Conservation (phyloP, 164 flowering plant genomes). For the Echeveria elegans region DNA sequence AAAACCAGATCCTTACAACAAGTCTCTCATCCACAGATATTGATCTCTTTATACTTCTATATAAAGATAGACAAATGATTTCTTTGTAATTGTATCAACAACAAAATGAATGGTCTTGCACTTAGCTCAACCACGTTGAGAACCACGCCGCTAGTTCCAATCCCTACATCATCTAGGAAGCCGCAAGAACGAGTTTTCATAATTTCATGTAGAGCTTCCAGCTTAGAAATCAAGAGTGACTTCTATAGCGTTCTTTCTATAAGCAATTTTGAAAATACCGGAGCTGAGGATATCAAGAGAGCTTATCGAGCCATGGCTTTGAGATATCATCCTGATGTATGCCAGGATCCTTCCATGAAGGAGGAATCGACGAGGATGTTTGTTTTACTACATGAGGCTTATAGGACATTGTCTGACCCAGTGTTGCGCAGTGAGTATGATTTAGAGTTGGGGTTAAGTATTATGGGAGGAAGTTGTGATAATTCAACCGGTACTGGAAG, state of each 20-base stretch:
- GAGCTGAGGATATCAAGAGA: conserved; percentile 14
- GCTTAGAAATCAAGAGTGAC: neutral
- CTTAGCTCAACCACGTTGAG: neutral
- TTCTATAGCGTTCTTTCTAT: conserved; percentile 17
- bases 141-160: neutral
- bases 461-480: neutral
- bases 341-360: conserved; percentile 12
- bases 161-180: neutral
- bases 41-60: neutral
- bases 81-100: neutral
- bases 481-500: neutral
- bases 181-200: neutral
- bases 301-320: conserved; percentile 19
- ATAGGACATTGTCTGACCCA: conserved; percentile 17
- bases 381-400: conserved; percentile 14
- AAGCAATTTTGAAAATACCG: neutral
- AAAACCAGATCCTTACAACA: neutral
- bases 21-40: neutral
- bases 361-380: conserved; percentile 17
- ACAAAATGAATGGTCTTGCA: neutral
- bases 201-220: conserved; percentile 13
- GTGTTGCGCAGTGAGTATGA: conserved; percentile 13
- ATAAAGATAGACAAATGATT: neutral
- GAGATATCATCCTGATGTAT: conserved; percentile 20
- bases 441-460: conserved; percentile 12